Evolutionary conservation across 2,329 filamentous ascomycete genomes (phyloP).

Genomic region (Remersonia thermophila): DNA sequence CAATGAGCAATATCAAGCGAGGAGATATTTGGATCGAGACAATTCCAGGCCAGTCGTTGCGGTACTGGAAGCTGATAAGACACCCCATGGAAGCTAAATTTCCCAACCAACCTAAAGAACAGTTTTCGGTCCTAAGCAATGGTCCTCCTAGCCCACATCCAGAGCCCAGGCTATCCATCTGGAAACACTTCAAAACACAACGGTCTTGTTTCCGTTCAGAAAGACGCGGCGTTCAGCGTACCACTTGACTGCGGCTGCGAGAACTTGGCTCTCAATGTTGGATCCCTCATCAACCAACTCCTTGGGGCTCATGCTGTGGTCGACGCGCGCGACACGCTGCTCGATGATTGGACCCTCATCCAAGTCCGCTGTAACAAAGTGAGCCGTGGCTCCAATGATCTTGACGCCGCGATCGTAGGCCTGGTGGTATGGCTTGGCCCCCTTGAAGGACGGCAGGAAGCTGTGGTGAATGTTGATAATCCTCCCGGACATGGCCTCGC

Average conservation of each 20-base stretch:
- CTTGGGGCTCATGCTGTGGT: constrained; percentile 65
- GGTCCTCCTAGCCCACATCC: no score
- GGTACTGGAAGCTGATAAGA: no score
- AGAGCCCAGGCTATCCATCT: not conserved
- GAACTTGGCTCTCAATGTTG: constrained; percentile 72
- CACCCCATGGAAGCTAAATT: no score
- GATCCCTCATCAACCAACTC: constrained; percentile 68
- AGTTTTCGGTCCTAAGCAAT: no score
- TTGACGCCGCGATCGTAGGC: constrained; percentile 78
- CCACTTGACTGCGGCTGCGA: constrained; percentile 74
- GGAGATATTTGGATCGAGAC: no score
- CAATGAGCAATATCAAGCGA: no score
- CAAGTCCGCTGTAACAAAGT: constrained; percentile 75
- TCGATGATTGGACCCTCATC: constrained; percentile 85
- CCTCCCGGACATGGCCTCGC: constrained; percentile 65
- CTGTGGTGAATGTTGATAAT: constrained; percentile 92
- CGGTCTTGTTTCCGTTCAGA: constrained; percentile 27
- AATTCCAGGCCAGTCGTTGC: no score
- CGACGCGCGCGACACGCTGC: constrained; percentile 65
- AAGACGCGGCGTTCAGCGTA: constrained; percentile 68
- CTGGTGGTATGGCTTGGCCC: constrained; percentile 79
- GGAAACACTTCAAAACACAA: constrained; percentile 12
- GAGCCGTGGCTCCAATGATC: constrained; percentile 76
- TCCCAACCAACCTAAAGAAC: no score
- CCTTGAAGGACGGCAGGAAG: constrained; percentile 80